phyloP scores from a whole-genome alignment of 1,284 basidiomycete species.

The Prillingera fragicola region DNA sequence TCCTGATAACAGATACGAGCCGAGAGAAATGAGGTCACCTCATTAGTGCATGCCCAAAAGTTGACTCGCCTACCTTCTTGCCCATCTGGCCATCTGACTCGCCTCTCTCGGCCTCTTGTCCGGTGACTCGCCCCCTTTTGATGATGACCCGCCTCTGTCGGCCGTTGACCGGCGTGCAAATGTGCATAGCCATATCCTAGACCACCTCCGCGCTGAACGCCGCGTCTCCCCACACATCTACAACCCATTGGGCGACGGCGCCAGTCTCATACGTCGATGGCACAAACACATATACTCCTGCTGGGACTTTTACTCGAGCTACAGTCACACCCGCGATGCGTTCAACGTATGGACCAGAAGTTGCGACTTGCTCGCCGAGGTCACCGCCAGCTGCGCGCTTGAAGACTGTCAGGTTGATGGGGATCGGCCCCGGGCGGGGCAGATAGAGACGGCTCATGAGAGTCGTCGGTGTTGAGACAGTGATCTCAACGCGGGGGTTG shows the following conservation, averaged over 20 bases:
- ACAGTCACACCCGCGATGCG: conserved; percentile 64
- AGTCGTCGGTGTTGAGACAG: conserved; percentile 54
- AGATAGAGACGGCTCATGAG: conserved; percentile 51
- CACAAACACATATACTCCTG: conserved; percentile 65
- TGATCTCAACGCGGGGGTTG: conserved; percentile 67
- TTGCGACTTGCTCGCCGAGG: conserved; percentile 54
- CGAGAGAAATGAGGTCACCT: too few species aligned
- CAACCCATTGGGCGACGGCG: conserved; percentile 56
- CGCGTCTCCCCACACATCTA: conserved; percentile 54
- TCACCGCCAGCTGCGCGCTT: conserved; percentile 19
- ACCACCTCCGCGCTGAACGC: conserved; percentile 38
- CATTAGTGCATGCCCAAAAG: too few species aligned
- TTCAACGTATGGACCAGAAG: conserved; percentile 74
- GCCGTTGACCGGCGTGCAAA: too few species aligned
- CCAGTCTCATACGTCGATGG: conserved; percentile 67
- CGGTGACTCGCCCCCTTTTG: too few species aligned
- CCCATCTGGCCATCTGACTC: too few species aligned
- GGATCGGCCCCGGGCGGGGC: conserved; percentile 16
- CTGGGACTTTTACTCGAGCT: conserved; percentile 52
- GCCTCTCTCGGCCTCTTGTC: too few species aligned
- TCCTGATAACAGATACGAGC: too few species aligned
- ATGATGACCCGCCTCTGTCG: too few species aligned
- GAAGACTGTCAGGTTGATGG: conserved; percentile 48
- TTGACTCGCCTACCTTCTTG: too few species aligned
- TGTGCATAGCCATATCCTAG: neutral